phyloP scores from a whole-genome alignment of 2,329 filamentous ascomycete genomes.

The Scopulariopsis brevicaulis region DNA sequence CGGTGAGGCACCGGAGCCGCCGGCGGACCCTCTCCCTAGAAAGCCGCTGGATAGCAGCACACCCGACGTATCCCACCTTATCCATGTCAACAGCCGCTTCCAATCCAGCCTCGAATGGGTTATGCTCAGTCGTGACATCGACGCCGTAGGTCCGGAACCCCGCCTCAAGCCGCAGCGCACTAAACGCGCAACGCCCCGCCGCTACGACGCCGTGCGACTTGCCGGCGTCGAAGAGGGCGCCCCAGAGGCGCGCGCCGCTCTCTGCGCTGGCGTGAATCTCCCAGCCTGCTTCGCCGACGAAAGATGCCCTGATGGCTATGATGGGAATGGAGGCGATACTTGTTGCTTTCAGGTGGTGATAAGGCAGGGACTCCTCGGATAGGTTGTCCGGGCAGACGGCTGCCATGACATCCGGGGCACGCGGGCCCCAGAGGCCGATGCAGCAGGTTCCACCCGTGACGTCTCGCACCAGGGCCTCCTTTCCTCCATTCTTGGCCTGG shows the following conservation, averaged over 20 bases:
- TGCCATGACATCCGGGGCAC: conserved; percentile 36
- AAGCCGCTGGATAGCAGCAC: conserved; percentile 30
- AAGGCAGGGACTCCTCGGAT: conserved; percentile 30
- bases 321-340: conserved; percentile 44
- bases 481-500: conserved; percentile 24
- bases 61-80: conserved; percentile 39
- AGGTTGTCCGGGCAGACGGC: conserved; percentile 32
- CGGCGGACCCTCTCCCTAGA: conserved; percentile 21
- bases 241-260: conserved; percentile 46
- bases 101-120: conserved; percentile 48
- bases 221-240: conserved; percentile 42
- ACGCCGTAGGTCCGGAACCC: conserved; percentile 44
- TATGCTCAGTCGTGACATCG: conserved; percentile 50
- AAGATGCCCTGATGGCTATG: conserved; percentile 42
- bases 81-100: conserved; percentile 32
- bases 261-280: conserved; percentile 51
- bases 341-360: conserved; percentile 35
- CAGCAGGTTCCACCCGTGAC: conserved; percentile 49
- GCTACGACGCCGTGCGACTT: conserved; percentile 43
- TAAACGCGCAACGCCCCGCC: conserved; percentile 46
- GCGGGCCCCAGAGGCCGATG: conserved; percentile 52
- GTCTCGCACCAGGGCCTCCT: conserved; percentile 41
- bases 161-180: conserved; percentile 46
- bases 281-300: conserved; percentile 51
- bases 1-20: conserved; percentile 34